These are phyloP conservation scores for Rhizomucor miehei DNA, from an alignment of 371 early-diverging fungal genomes.

Conservation along the genomic window DNA sequence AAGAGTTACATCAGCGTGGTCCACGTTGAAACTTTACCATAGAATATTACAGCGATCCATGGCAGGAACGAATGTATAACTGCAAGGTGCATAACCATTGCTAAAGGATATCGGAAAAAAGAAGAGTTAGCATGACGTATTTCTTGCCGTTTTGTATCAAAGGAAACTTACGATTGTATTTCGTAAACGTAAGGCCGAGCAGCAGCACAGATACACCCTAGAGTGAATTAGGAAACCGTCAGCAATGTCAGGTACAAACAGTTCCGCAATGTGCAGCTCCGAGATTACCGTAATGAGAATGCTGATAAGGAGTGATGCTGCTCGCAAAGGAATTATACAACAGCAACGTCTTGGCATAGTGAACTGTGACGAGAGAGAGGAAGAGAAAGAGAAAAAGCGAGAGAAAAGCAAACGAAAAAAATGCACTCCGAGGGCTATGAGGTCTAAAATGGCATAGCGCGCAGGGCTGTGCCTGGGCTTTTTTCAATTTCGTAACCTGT, in stretches of 20 bases:
- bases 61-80: conserved; percentile 27
- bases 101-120: conserved; percentile 9
- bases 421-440: no score
- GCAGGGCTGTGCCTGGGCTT: no score
- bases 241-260: not conserved
- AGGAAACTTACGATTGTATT: conserved; percentile 39
- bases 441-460: no score
- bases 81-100: conserved; percentile 43
- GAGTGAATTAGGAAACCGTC: not conserved
- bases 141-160: not conserved
- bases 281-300: conserved; percentile 27
- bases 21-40: conserved; percentile 18
- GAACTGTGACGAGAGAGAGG: no score
- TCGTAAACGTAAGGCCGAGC: conserved; percentile 31
- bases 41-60: conserved; percentile 35
- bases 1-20: not conserved
- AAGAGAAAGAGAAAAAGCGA: no score
- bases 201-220: conserved; percentile 34
- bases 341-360: conserved; percentile 30
- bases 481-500: no score
- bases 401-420: no score
- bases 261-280: not conserved
- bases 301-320: conserved; percentile 30
- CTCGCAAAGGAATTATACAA: conserved; percentile 47
- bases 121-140: not conserved